Evolutionary conservation across 1,284 basidiomycete species (phyloP), one percentile per base, ranked within the genome.

Genomic region (Earliella scabrosa): DNA sequence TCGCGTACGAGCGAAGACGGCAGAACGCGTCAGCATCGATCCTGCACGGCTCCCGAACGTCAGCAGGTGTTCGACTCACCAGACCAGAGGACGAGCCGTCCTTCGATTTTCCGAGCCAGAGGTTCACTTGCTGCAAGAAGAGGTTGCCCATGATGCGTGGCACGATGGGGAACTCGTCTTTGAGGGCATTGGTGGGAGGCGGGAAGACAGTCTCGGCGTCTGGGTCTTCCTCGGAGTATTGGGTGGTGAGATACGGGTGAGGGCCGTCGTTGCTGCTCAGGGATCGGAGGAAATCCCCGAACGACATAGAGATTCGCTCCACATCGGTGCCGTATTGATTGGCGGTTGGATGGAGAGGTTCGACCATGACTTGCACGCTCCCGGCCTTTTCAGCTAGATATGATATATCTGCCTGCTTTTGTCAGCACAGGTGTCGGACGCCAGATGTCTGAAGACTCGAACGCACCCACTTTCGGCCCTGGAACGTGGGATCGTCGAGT

Each of bases 121-220:
- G 62, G 45, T 73, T 73, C 26, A 69, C 70, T 43, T 73, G 71
- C 53, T 73, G 71, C 18, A 71, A 61, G 39, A 65, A 68, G 20
- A 73, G 58, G 48, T 68, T 68, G 14, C 70, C 69, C 65, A 71
- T 71, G 31, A 73, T 51, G n/a, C 66, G 63, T 18, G 71, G 71
- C 2, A 67, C 66, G 34, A 36, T 32, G 10, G 71, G 71, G 38
- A 69, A 71, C 18, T 71, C 71, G 50, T 66, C 65, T 44, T 41
- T 61, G 0, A 73, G 64, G 11, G 65, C 66, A 29, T 69, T 66
- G 1, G 71, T 65, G 7, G 71, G 71, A 14, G 71, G 70, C 7
- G 71, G 68, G 29, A 71, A 67, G n/a, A 67, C 58, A 0, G 69
- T 70, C 53, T 67, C 58, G 20, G 60, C 58, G 40, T 69, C 68